A percentile compares a stretch with the other conserved stretches of the same genome.
Evolutionary conservation across 805 yeast species (phyloP).

Genomic region (Ogataea philodendri): DNA sequence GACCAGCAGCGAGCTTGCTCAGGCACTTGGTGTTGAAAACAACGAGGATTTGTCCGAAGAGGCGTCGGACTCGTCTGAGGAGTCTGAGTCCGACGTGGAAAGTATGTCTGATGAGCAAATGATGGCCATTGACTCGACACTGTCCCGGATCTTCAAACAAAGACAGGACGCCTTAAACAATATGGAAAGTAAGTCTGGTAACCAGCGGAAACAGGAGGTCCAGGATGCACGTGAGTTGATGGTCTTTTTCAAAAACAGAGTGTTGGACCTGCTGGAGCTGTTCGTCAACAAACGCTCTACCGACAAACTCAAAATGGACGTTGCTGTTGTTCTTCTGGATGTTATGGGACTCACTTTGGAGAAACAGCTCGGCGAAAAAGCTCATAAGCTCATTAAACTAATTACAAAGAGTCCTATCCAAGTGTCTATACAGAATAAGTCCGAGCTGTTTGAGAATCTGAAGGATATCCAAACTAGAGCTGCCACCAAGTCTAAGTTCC

Average conservation of each 20-base stretch:
- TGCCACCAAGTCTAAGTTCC: conserved; percentile 43
- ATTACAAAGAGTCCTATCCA: conserved; percentile 46
- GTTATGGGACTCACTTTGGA: conserved; percentile 69
- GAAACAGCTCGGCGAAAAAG: conserved; percentile 66
- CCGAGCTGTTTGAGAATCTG: conserved; percentile 29
- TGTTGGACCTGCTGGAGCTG: conserved; percentile 72
- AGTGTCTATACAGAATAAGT: conserved; percentile 21
- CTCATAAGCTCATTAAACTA: conserved; percentile 67
- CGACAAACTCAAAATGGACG: conserved; percentile 39
- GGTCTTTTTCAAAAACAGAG: conserved; percentile 71
- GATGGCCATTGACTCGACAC: conserved; percentile 88
- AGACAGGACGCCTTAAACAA: conserved; percentile 63
- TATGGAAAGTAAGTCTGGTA: conserved; percentile 51
- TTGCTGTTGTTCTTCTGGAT: conserved; percentile 55
- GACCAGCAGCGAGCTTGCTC: conserved; percentile 64
- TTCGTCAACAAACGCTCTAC: conserved; percentile 49
- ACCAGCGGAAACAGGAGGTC: conserved; percentile 68
- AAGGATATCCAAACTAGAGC: conserved; percentile 44
- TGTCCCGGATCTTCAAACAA: conserved; percentile 80
- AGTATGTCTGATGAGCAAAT: conserved; percentile 95
- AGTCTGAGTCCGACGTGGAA: conserved; percentile 62
- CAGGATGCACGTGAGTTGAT: conserved; percentile 77
- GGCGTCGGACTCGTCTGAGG: conserved; percentile 44
- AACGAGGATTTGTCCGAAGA: conserved; percentile 22
- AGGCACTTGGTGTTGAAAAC: conserved; percentile 56